Conservation (phyloP, 2,329 filamentous ascomycete species). For the Colletotrichum sp. region DNA sequence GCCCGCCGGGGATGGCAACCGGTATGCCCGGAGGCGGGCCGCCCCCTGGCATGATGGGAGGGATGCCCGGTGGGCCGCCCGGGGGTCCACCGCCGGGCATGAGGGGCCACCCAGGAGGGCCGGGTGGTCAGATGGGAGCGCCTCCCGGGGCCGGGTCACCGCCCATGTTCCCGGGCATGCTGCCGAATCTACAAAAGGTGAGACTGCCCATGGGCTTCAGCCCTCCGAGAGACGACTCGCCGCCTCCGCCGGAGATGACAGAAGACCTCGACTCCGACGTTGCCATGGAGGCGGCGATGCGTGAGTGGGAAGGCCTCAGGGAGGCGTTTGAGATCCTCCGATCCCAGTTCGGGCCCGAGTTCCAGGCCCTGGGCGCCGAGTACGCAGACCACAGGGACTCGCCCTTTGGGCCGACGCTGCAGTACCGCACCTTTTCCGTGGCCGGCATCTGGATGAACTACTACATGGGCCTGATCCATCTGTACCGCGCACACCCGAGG, state of each 20-base stretch:
- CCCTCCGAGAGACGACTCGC: slow-evolving; percentile 48
- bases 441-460: slow-evolving; percentile 88
- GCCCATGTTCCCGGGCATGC: slow-evolving; percentile 59
- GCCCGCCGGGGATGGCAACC: slow-evolving; percentile 1
- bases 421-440: slow-evolving; percentile 87
- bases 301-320: slow-evolving; percentile 80
- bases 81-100: not conserved
- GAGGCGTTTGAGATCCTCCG: slow-evolving; percentile 73
- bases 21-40: not conserved
- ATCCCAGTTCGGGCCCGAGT: slow-evolving; percentile 72
- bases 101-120: not conserved
- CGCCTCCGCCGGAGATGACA: slow-evolving; percentile 43
- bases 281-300: slow-evolving; percentile 71
- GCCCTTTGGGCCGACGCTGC: slow-evolving; percentile 81
- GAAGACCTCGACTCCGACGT: slow-evolving; percentile 66
- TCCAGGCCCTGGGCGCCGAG: slow-evolving; percentile 76
- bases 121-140: slow-evolving; percentile 20
- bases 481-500: slow-evolving; percentile 81
- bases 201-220: slow-evolving; percentile 60
- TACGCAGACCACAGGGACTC: slow-evolving; percentile 64
- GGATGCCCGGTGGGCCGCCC: not conserved
- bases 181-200: slow-evolving; percentile 57
- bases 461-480: slow-evolving; percentile 82
- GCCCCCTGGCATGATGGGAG: slow-evolving; percentile 4
- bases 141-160: slow-evolving; percentile 37